A percentile compares a stretch with the other conserved stretches of the same genome.
These are phyloP conservation scores for Colletotrichum orchidophilum DNA, from an alignment of 2,329 filamentous ascomycete species.

Conservation along the genomic window DNA sequence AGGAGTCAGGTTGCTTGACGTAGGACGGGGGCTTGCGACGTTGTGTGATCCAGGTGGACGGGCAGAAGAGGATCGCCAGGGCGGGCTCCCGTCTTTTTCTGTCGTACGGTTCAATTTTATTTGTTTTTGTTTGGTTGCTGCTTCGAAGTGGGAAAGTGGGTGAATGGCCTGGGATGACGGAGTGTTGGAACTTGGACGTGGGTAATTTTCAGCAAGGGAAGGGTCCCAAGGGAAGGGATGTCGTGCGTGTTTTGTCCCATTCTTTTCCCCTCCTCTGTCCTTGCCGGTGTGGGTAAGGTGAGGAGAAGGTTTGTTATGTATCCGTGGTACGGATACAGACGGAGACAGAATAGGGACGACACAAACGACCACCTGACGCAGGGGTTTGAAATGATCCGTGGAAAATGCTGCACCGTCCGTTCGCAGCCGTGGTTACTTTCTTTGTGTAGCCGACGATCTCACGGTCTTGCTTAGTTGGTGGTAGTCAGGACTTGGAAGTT, in stretches of 20 bases:
- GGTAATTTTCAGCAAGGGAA: not conserved
- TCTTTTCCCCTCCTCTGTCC: not conserved
- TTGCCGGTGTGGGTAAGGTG: not conserved
- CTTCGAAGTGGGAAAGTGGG: not conserved
- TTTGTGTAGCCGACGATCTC: not conserved
- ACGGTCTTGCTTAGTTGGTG: not conserved
- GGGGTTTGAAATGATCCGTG: not conserved
- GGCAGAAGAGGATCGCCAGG: not conserved
- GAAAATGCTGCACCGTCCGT: not conserved
- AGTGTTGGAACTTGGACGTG: not conserved
- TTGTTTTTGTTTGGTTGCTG: conserved; percentile 5
- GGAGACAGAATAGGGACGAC: not conserved
- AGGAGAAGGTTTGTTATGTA: not conserved
- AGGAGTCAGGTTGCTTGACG: too few species aligned
- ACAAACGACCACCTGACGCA: not conserved
- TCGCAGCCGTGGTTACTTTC: not conserved
- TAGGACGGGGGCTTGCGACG: not conserved
- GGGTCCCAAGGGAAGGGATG: not conserved
- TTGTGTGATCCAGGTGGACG: conserved; percentile 6
- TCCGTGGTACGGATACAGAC: not conserved
- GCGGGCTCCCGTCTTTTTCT: not conserved
- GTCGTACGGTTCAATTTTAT: not conserved
- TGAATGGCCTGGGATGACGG: not conserved
- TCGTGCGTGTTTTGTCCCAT: not conserved
- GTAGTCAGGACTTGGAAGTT: not conserved